Base-by-base conservation (phyloP, 2,329 filamentous ascomycete species). In the Remersonia thermophila region DNA sequence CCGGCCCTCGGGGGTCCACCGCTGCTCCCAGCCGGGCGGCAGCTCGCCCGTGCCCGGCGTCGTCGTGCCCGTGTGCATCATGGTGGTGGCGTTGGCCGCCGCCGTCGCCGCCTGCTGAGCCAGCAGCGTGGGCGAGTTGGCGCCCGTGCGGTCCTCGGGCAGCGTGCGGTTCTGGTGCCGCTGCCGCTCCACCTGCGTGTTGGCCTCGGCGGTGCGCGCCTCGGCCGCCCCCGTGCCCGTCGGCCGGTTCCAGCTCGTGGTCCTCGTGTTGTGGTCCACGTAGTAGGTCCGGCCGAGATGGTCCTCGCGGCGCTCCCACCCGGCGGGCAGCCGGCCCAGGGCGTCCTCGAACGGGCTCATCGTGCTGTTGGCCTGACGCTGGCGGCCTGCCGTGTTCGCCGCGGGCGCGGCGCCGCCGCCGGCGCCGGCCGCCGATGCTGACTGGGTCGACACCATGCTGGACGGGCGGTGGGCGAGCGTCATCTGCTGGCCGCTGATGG, bases 241-340 rank as follows among this genome's bases (percentile, higher is more conserved):
- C 7, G 91, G 91, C 41, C 91, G 71, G 49, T 83, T 89, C 91
- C 91, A 98, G 49, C 89, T 96, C 1, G 91, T 98, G 37, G 91
- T 89, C 51, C 91, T 73, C 6, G 87, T 94, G 58, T 96, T 96
- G 58, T 96, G 91, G 54, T 98, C 91, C 35, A 98, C 91, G 56
- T 96, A 98, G 56, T 98, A 98, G 15, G 89, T 96, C 51, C 91
- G 75, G 35, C 91, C 89, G 30, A 96, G 61, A 49, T 95, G 91
- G 56, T 98, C 91, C 58, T 96, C 89, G 38, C 91, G 77, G 38
- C 91, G 78, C 62, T 98, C 91, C 89, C 91, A 98, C 25, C 91
- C 91, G 34, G 83, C 78, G 25, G 91, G 91, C 37, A 98, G 62
- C 49, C 89, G 79, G 39, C 91, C 91, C 54, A 95, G 87, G n/a